Percentiles rank a stretch among this genome's conserved stretches.
phyloP scores from a whole-genome alignment of 805 yeast species.

The Myxozyma neglecta region DNA sequence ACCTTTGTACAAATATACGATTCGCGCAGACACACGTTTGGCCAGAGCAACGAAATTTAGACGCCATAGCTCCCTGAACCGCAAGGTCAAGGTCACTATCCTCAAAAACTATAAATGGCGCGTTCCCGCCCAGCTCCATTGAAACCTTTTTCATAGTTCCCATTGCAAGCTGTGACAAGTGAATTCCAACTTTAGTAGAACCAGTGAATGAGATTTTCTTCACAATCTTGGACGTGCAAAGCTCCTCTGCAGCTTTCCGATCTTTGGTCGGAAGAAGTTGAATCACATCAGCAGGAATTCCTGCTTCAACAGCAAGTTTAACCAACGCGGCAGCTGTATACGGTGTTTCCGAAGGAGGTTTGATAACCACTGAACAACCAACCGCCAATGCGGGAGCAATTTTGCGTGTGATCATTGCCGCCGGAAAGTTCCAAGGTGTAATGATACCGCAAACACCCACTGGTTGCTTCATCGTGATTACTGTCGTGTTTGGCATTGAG shows the following conservation, averaged over 20 bases:
- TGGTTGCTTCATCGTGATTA: constrained; percentile 66
- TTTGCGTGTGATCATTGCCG: constrained; percentile 48
- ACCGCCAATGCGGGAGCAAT: constrained; percentile 73
- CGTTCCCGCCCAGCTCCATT: constrained; percentile 78
- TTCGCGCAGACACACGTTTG: constrained; percentile 63
- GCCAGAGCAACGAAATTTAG: constrained; percentile 75
- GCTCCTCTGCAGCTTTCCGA: constrained; percentile 49
- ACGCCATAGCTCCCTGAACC: constrained; percentile 60
- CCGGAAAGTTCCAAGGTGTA: constrained; percentile 85
- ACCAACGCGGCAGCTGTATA: constrained; percentile 69
- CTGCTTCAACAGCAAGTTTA: constrained; percentile 61
- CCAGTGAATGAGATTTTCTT: constrained; percentile 77
- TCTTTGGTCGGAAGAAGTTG: constrained; percentile 55
- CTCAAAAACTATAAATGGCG: constrained; percentile 75
- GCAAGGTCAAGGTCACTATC: constrained; percentile 71
- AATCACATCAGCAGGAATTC: constrained; percentile 67
- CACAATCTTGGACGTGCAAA: constrained; percentile 56
- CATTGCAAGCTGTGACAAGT: constrained; percentile 59
- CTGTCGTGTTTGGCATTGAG: constrained; percentile 42
- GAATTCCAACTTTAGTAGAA: constrained; percentile 69
- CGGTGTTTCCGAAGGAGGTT: constrained; percentile 79
- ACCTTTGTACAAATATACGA: constrained; percentile 46
- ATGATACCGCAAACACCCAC: constrained; percentile 77
- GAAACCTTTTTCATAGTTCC: constrained; percentile 68
- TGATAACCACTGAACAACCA: constrained; percentile 74